Evolutionary conservation across 176 grass and related monocot genomes (phyloP), one percentile per base, ranked within the genome.

Genomic region (Lolium multiflorum): DNA sequence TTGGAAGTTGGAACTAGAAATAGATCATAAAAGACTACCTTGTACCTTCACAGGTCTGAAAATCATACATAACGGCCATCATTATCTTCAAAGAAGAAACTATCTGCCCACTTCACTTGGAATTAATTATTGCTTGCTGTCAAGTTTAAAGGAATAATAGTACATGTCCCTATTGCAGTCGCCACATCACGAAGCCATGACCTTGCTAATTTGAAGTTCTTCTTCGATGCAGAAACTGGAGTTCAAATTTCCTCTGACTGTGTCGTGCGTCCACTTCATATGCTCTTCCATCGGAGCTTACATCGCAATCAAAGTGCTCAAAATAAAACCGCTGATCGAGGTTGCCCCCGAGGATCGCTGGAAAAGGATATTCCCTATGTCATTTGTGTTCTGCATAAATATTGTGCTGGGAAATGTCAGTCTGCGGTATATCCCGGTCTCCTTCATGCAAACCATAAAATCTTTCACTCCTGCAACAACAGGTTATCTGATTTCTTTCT

Each of bases 291-390:
- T 96, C 69, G 97, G 97, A 61, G 97, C 97, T 48, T 96, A 94
- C 59, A 88, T 91, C 14, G 94, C 84, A 39, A 99, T 99, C 62
- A 99, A 94, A 83, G 71, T 96, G 15, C 87, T 99, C 8, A 94
- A 96, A 60, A 76, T 60, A 11, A 99, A 99, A 63, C 97, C 97
- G 0, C 74, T 99, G n/a, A 99, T 99, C 24, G 97, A 96, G 77
- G 97, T 99, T 18, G 90, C 92, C 5, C 55, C 90, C 1, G 90
- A 96, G 83, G 97, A 99, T 74, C 85, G 87, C 16, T 98, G 93
- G 93, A 94, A 90, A 87, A 98, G 93, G 88, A 98, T 98, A 92
- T 96, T 98, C 62, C 97, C 97, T 8, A 98, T 98, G 94, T 98
- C 97, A 51, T 94, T 98, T 58, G 92, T 98, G 11, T 99, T 99